Evolutionary conservation across 2,329 filamentous ascomycete genomes (phyloP).

Genomic region (Aspergillus sp.): DNA sequence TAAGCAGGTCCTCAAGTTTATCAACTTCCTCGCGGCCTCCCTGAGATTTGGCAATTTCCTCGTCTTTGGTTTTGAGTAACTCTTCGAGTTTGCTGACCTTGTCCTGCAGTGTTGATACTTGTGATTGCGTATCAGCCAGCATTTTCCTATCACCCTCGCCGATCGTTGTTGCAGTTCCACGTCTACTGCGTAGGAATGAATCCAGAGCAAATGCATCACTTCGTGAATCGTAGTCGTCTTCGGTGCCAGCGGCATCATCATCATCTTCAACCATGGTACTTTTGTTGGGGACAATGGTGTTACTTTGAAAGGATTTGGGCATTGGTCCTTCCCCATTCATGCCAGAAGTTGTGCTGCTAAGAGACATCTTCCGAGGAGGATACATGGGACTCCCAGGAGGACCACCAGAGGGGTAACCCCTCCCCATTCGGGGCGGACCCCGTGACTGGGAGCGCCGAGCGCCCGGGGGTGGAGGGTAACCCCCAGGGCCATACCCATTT

Average conservation of each 20-base stretch:
- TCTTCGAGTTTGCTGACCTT: constrained; percentile 73
- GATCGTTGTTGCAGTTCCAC: constrained; percentile 51
- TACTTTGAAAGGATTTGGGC: constrained; percentile 88
- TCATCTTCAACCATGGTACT: constrained; percentile 97
- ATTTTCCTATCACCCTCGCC: constrained; percentile 66
- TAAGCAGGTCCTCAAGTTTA: constrained; percentile 67
- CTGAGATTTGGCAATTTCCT: constrained; percentile 63
- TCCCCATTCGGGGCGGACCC: constrained; percentile 33
- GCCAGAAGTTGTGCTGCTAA: constrained; percentile 43
- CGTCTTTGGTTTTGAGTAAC: constrained; percentile 68
- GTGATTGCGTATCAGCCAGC: constrained; percentile 75
- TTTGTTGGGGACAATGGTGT: constrained; percentile 96
- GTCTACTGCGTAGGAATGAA: constrained; percentile 44
- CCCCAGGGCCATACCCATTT: constrained; percentile 43
- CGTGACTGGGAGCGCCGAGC: constrained; percentile 44
- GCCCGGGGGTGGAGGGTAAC: constrained; percentile 37
- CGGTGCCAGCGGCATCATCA: constrained; percentile 63
- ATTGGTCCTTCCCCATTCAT: constrained; percentile 71
- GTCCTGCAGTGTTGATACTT: constrained; percentile 71
- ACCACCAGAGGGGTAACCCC: constrained; percentile 39
- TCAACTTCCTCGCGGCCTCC: constrained; percentile 60
- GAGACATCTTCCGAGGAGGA: constrained; percentile 41
- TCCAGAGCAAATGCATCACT: constrained; percentile 66
- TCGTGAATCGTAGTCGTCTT: constrained; percentile 58
- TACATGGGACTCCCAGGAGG: constrained; percentile 38